phyloP scores from a whole-genome alignment of 192 early-diverging fungal species.

The Podila minutissima region DNA sequence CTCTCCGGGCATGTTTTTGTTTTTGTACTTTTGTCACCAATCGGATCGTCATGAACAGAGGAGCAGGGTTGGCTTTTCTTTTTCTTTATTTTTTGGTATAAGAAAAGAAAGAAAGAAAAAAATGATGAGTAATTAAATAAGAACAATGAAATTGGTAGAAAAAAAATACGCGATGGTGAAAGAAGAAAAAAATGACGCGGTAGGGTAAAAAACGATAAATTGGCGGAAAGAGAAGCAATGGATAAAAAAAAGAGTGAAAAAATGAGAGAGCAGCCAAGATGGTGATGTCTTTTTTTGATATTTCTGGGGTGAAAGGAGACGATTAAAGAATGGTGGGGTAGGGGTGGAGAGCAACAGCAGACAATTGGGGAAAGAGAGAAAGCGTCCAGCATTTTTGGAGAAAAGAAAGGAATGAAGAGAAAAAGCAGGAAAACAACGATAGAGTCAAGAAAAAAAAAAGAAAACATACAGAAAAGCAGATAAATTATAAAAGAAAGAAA shows the following conservation, averaged over 20 bases:
- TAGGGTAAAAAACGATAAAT: not conserved
- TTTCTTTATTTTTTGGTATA: not conserved
- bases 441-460: not conserved
- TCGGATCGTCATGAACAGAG: not conserved
- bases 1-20: too few species aligned
- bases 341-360: too few species aligned
- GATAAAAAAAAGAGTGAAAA: not conserved
- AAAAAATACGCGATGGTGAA: not conserved
- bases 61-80: not conserved
- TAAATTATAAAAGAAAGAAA: slow-evolving; percentile 3
- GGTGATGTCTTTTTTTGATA: too few species aligned
- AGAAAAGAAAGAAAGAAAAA: slow-evolving; percentile 2
- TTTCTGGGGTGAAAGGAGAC: not conserved
- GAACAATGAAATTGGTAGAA: too few species aligned
- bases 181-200: not conserved
- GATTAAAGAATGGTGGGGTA: too few species aligned
- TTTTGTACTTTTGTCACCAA: not conserved
- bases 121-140: slow-evolving; percentile 1
- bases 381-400: too few species aligned
- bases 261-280: not conserved
- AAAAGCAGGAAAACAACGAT: not conserved
- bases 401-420: slow-evolving; percentile 5
- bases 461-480: not conserved
- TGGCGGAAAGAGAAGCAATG: not conserved
- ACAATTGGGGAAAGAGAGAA: too few species aligned